Conservation (phyloP, 2,329 filamentous ascomycete genomes). For the Colletotrichum costaricense region DNA sequence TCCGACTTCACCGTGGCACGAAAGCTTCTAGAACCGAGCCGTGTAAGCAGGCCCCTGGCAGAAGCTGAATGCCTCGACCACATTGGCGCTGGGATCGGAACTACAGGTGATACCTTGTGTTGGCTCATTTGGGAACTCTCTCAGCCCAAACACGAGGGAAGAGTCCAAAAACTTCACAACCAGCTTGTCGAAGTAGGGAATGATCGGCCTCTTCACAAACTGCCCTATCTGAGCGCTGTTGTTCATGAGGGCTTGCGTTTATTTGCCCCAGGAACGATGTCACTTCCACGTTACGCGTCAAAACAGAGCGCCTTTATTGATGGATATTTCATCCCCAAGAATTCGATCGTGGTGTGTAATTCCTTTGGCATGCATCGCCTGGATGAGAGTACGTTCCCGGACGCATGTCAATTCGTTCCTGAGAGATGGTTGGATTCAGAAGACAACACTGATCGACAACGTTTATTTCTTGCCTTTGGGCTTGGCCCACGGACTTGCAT, state of each 20-base stretch:
- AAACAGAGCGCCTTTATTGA: constrained; percentile 38
- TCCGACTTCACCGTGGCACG: too few species aligned
- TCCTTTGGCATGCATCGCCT: constrained; percentile 33
- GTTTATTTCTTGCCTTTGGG: not conserved
- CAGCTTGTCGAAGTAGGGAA: not conserved
- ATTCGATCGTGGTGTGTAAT: constrained; percentile 35
- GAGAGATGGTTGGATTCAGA: constrained; percentile 37
- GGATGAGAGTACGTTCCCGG: constrained; percentile 33
- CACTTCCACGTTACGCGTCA: constrained; percentile 35
- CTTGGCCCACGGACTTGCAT: constrained; percentile 2
- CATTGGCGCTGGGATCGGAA: too few species aligned
- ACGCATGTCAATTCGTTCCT: constrained; percentile 34
- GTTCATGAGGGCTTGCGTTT: constrained; percentile 26
- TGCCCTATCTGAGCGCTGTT: constrained; percentile 29
- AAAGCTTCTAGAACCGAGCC: too few species aligned
- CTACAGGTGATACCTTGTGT: too few species aligned
- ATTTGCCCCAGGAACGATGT: constrained; percentile 29
- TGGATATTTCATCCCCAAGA: constrained; percentile 36
- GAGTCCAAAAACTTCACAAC: not conserved
- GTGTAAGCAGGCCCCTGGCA: too few species aligned
- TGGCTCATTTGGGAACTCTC: not conserved
- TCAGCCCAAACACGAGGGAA: not conserved
- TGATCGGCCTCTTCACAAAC: constrained; percentile 1
- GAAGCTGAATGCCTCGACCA: too few species aligned
- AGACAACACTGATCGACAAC: not conserved